Evolutionary conservation across 1,139 yeast genomes (phyloP).

Genomic region (Lodderomyces pseudojiufengensis): DNA sequence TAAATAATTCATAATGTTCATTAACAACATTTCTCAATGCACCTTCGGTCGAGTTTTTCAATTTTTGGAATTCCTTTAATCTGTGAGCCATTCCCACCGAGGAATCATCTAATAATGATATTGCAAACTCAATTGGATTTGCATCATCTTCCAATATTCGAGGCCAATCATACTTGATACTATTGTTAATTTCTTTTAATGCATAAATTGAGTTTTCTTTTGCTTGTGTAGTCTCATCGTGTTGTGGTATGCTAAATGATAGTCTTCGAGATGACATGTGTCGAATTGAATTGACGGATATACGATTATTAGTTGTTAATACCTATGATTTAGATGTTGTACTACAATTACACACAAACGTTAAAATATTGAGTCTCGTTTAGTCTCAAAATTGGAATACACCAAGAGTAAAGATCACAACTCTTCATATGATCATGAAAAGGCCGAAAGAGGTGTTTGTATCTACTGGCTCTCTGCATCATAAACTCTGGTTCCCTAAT

Average conservation of each 20-base stretch:
- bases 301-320: too few relatives aligned
- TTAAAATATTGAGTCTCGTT: too few relatives aligned
- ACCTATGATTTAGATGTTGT: too few relatives aligned
- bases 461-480: too few relatives aligned
- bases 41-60: constrained; percentile 52
- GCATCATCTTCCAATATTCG: constrained; percentile 39
- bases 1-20: constrained; percentile 81
- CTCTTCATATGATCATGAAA: too few relatives aligned
- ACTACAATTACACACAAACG: too few relatives aligned
- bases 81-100: constrained; percentile 85
- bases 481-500: too few relatives aligned
- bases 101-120: constrained; percentile 76
- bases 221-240: constrained; percentile 6
- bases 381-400: too few relatives aligned
- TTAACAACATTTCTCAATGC: constrained; percentile 70
- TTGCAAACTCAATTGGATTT: constrained; percentile 81
- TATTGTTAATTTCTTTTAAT: constrained; percentile 36
- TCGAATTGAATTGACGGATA: too few relatives aligned
- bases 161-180: constrained; percentile 46
- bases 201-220: constrained; percentile 32
- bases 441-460: too few relatives aligned
- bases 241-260: constrained; percentile 11
- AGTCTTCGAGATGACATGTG: constrained; percentile 12
- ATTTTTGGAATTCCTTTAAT: constrained; percentile 51
- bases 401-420: too few relatives aligned